phyloP scores from a whole-genome alignment of 129 eudicot species.

The Mikania micrantha region DNA sequence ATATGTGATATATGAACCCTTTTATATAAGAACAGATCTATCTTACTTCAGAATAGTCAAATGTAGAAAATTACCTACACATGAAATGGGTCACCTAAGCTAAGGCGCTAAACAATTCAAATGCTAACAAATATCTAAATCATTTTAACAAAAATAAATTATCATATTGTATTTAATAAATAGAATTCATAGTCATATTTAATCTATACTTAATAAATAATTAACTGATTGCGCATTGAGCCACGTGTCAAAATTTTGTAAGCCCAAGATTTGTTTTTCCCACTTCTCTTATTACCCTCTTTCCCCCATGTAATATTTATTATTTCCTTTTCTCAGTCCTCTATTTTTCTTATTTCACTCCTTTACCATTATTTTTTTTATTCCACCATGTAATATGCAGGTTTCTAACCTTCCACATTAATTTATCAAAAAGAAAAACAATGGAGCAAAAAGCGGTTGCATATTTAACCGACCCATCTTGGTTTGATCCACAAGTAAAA shows the following conservation, averaged over 20 bases:
- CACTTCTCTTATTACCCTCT: no score
- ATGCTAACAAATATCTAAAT: neutral
- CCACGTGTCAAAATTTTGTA: no score
- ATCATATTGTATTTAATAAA: neutral
- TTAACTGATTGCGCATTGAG: no score
- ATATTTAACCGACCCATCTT: neutral
- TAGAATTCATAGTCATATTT: neutral
- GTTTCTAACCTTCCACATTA: no score
- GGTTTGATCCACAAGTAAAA: neutral
- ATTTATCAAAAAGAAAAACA: neutral
- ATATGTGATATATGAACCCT: neutral
- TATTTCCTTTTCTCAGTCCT: no score
- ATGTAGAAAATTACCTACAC: neutral
- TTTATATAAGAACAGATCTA: neutral
- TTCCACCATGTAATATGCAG: no score
- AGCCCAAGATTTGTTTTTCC: no score
- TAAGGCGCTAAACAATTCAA: neutral
- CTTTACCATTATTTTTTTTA: no score
- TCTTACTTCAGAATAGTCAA: neutral
- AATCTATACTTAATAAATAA: no score
- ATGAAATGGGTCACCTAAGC: neutral
- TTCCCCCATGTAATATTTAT: no score
- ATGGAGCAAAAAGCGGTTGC: neutral
- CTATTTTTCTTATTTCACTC: no score
- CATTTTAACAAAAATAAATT: neutral